phyloP scores from a whole-genome alignment of 23 red algal species.

The Gracilaria vermiculophylla region DNA sequence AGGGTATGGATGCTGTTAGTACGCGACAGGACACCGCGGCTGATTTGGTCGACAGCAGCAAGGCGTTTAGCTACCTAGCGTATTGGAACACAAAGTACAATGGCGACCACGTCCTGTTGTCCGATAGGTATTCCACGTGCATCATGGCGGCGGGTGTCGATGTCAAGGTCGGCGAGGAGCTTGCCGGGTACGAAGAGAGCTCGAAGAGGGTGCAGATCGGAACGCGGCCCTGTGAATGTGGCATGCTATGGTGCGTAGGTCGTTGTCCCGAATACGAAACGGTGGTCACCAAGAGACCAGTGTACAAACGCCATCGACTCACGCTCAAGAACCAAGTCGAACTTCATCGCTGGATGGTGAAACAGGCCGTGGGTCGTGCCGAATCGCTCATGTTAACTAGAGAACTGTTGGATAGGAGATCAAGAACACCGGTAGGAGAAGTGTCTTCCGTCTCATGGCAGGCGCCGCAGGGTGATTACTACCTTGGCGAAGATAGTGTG shows the following conservation, averaged over 20 bases:
- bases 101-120: neutral
- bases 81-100: constrained; percentile 35
- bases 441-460: neutral
- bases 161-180: neutral
- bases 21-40: constrained; percentile 16
- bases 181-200: constrained; percentile 12
- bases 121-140: constrained; percentile 15
- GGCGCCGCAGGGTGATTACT: neutral
- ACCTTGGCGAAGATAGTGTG: neutral
- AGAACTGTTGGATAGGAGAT: neutral
- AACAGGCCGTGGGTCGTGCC: neutral
- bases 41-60: neutral
- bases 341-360: constrained; percentile 25
- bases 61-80: neutral
- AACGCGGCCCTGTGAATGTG: neutral
- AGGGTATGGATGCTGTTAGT: neutral
- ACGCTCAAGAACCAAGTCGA: neutral
- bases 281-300: constrained; percentile 1
- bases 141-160: constrained; percentile 31
- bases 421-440: neutral
- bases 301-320: constrained; percentile 23
- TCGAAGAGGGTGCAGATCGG: neutral
- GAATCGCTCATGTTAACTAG: neutral
- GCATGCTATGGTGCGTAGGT: neutral
- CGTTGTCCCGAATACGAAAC: constrained; percentile 1